These are phyloP conservation scores for Citrus mangshanensis DNA, from an alignment of 345 rosid genomes.

Conservation along the genomic window DNA sequence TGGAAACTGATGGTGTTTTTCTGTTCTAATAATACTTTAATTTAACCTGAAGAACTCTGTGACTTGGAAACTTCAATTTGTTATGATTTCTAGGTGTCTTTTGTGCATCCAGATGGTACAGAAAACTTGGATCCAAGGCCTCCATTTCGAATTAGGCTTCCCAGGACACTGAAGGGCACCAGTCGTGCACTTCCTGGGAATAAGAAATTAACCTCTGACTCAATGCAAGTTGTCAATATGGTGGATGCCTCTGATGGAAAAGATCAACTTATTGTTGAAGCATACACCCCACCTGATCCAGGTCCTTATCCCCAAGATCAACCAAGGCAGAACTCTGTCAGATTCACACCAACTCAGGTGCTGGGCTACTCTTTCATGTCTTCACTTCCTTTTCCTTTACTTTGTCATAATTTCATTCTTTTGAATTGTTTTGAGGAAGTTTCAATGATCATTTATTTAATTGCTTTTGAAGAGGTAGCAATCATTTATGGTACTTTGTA, in stretches of 20 bases:
- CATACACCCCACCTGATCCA: conserved; percentile 89
- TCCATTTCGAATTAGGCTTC: conserved; percentile 79
- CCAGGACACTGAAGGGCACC: conserved; percentile 62
- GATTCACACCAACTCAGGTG: conserved; percentile 96
- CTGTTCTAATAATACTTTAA: neutral
- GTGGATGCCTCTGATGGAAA: conserved; percentile 46
- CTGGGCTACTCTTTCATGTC: neutral
- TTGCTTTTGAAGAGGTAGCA: neutral
- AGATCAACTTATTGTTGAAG: conserved; percentile 81
- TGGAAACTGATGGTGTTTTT: neutral
- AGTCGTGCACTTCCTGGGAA: conserved; percentile 78
- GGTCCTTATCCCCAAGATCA: conserved; percentile 99
- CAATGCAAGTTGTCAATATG: conserved; percentile 45
- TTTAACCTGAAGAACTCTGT: neutral
- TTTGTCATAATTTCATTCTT: neutral
- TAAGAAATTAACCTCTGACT: conserved; percentile 43
- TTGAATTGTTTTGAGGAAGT: neutral
- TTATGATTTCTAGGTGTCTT: conserved; percentile 54
- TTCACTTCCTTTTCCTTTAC: neutral
- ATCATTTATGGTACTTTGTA: neutral
- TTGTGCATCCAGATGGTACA: conserved; percentile 60
- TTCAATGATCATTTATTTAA: neutral
- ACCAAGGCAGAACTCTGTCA: conserved; percentile 91
- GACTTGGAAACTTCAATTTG: conserved; percentile 6
- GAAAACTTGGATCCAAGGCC: conserved; percentile 70